A percentile compares a stretch with the other conserved stretches of the same genome.
phyloP scores from a whole-genome alignment of 1,284 basidiomycete species.

The Naganishia sp. region DNA sequence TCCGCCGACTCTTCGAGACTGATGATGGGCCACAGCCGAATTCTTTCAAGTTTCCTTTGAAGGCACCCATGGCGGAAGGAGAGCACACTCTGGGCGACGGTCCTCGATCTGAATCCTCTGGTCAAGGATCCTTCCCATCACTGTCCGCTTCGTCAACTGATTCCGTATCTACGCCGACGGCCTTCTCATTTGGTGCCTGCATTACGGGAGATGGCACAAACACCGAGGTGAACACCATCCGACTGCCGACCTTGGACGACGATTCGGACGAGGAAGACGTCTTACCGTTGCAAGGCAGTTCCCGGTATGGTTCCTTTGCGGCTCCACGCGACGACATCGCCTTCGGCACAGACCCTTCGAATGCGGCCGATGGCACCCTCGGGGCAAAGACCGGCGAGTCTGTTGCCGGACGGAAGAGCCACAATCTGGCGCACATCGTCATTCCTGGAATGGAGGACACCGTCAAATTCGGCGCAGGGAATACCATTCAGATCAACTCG shows the following conservation, averaged over 20 bases:
- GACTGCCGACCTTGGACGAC: slow-evolving; percentile 26
- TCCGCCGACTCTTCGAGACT: slow-evolving; percentile 53
- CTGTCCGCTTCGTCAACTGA: neutral
- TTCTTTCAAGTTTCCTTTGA: slow-evolving; percentile 43
- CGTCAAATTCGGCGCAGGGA: slow-evolving; percentile 2
- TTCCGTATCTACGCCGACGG: slow-evolving; percentile 17
- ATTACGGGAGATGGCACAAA: neutral
- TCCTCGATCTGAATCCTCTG: slow-evolving; percentile 6
- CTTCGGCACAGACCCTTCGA: neutral
- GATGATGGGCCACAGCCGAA: slow-evolving; percentile 47
- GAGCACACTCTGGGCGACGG: neutral
- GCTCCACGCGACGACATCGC: too few relatives aligned
- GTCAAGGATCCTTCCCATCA: slow-evolving; percentile 25
- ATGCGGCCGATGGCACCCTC: neutral
- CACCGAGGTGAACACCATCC: slow-evolving; percentile 24
- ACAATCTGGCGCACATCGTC: slow-evolving; percentile 21
- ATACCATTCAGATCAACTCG: neutral
- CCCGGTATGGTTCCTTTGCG: slow-evolving; percentile 15
- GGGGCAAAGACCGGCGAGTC: neutral
- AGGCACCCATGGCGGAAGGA: neutral
- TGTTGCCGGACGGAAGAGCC: neutral
- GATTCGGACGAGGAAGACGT: slow-evolving; percentile 29
- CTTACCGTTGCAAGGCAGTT: slow-evolving; percentile 1
- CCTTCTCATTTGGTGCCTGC: slow-evolving; percentile 3
- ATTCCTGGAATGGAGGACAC: slow-evolving; percentile 21